Percentiles rank a stretch among this genome's conserved stretches.
Evolutionary conservation across 495 filamentous ascomycete species (phyloP).

Genomic region (Glarea lozoyensis): DNA sequence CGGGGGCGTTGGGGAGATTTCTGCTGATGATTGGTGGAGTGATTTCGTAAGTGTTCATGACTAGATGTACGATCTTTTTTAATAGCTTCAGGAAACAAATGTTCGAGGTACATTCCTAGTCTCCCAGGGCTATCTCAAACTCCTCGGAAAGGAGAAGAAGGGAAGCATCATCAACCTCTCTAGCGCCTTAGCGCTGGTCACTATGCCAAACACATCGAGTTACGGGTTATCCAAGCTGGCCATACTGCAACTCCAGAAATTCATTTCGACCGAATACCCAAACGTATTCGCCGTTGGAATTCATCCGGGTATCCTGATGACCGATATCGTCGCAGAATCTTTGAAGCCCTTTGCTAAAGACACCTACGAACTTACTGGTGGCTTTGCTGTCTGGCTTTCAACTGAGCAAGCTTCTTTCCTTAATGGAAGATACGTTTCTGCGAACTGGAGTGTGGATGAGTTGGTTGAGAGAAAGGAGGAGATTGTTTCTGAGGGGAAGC

Average conservation of each 20-base stretch:
- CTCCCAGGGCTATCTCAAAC: constrained; percentile 27
- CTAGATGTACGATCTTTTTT: too few relatives aligned
- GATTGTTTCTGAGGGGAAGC: constrained; percentile 17
- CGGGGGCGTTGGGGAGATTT: constrained; percentile 15
- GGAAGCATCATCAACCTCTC: constrained; percentile 34
- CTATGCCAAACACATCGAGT: constrained; percentile 24
- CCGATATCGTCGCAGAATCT: background rate
- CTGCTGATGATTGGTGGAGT: constrained; percentile 25
- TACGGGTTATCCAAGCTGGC: constrained; percentile 29
- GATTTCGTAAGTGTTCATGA: constrained; percentile 19
- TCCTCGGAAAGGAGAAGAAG: constrained; percentile 17
- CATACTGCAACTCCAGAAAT: constrained; percentile 7
- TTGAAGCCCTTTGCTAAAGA: constrained; percentile 21
- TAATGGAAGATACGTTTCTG: constrained; percentile 26
- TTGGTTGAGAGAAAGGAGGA: constrained; percentile 27
- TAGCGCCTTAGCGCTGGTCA: constrained; percentile 21
- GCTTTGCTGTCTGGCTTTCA: constrained; percentile 27
- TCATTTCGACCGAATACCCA: constrained; percentile 22
- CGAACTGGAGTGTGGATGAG: constrained; percentile 34
- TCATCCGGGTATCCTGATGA: constrained; percentile 30
- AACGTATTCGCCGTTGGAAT: constrained; percentile 29
- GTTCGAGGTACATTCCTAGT: constrained; percentile 33
- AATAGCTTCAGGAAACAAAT: constrained; percentile 37
- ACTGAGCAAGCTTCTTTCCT: constrained; percentile 24
- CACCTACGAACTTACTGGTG: constrained; percentile 24